Evolutionary conservation across 2,329 filamentous ascomycete species (phyloP).

Genomic region (Colletotrichum musicola): DNA sequence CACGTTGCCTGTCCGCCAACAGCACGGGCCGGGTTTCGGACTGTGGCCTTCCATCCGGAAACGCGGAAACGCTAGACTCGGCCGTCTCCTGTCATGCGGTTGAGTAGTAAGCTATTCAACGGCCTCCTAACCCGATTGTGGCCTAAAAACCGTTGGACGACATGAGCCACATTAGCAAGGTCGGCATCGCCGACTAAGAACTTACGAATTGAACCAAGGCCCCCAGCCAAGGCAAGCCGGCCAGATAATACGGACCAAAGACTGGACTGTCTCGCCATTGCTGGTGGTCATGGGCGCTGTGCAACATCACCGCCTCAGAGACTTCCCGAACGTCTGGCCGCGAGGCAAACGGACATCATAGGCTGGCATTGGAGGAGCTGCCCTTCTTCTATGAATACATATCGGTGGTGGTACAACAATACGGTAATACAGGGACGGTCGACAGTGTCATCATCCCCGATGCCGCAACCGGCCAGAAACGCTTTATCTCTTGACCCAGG

Average conservation of each 20-base stretch:
- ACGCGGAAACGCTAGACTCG: not conserved
- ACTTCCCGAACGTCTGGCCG: not conserved
- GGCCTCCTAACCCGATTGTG: not conserved
- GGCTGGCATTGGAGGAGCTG: constrained; percentile 34
- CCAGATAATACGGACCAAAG: not conserved
- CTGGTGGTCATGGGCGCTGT: not conserved
- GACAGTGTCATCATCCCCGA: not conserved
- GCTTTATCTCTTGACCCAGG: constrained; percentile 89
- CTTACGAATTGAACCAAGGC: not conserved
- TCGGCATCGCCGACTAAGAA: constrained; percentile 5
- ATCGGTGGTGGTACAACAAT: constrained; percentile 4
- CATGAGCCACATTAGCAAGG: not conserved
- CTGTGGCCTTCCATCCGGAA: not conserved
- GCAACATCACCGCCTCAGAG: not conserved
- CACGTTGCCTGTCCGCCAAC: constrained; percentile 21
- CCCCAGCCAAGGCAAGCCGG: not conserved
- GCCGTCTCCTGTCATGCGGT: not conserved
- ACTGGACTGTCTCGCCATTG: constrained; percentile 2
- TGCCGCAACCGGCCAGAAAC: constrained; percentile 16
- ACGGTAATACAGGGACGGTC: not conserved
- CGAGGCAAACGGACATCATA: constrained; percentile 27
- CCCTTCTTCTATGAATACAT: constrained; percentile 39
- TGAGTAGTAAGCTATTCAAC: not conserved
- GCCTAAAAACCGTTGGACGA: not conserved
- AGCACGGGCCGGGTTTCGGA: constrained; percentile 14